Evolutionary conservation across 441 rosid genomes (phyloP).

Genomic region (Erodium texanum): DNA sequence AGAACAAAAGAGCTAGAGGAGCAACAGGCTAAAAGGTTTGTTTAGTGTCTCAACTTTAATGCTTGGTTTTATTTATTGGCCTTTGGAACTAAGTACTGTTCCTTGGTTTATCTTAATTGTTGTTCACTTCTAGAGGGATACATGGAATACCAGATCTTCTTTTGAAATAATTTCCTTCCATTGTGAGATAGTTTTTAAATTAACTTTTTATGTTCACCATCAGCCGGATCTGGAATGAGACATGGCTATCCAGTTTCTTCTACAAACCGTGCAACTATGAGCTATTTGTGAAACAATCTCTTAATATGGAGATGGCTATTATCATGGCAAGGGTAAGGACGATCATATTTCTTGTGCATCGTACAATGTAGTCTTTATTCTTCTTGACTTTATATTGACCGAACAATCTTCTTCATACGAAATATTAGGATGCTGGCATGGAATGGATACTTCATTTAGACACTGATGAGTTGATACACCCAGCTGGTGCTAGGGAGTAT

Average conservation of each 20-base stretch:
- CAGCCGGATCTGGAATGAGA: slow-evolving; percentile 82
- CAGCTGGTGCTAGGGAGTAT: slow-evolving; percentile 70
- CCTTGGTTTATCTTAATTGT: not conserved
- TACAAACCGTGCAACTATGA: slow-evolving; percentile 76
- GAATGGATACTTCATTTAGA: slow-evolving; percentile 77
- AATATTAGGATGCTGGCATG: slow-evolving; percentile 50
- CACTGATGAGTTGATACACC: slow-evolving; percentile 61
- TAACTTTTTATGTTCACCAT: slow-evolving; percentile 4
- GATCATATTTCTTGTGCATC: slow-evolving; percentile 1
- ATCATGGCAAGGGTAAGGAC: slow-evolving; percentile 64
- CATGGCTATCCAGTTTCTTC: slow-evolving; percentile 68
- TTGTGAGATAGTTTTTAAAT: slow-evolving; percentile 11
- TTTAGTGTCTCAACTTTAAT: slow-evolving; percentile 12
- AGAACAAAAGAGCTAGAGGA: slow-evolving; percentile 63
- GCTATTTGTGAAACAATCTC: slow-evolving; percentile 72
- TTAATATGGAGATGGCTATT: slow-evolving; percentile 84
- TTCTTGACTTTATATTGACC: slow-evolving; percentile 15
- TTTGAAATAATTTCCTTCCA: not conserved
- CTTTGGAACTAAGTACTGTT: not conserved
- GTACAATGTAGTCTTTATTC: not conserved
- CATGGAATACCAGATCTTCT: not conserved
- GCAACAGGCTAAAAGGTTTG: slow-evolving; percentile 69
- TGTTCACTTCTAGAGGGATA: not conserved
- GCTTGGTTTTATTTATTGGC: not conserved
- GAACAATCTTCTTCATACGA: slow-evolving; percentile 12